phyloP scores from a whole-genome alignment of 805 yeast genomes.

The Lipomyces chichibuensis region DNA sequence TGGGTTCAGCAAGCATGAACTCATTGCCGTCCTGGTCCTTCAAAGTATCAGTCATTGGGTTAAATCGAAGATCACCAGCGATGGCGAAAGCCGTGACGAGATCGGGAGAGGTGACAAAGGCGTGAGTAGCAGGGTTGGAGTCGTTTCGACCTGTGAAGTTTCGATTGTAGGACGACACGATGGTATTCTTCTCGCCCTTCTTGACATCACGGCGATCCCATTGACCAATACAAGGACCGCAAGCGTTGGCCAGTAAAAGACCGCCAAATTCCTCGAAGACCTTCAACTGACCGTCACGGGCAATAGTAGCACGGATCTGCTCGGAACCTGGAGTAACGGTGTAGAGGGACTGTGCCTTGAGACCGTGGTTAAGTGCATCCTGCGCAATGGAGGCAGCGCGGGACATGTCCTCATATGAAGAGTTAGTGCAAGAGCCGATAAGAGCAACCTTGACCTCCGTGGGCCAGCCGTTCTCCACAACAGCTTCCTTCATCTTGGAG shows the following conservation, averaged over 20 bases:
- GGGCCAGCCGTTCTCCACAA: conserved; percentile 83
- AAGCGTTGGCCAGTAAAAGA: conserved; percentile 90
- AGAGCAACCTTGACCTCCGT: conserved; percentile 83
- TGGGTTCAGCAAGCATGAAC: conserved; percentile 76
- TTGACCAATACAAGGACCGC: conserved; percentile 99
- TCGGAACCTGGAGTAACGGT: conserved; percentile 98
- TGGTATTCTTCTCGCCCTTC: conserved; percentile 74
- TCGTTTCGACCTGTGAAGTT: conserved; percentile 97
- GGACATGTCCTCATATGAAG: conserved; percentile 97
- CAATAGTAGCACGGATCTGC: conserved; percentile 95
- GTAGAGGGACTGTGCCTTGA: conserved; percentile 87
- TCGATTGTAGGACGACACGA: conserved; percentile 96
- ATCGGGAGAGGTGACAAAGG: conserved; percentile 98
- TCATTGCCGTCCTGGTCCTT: conserved; percentile 65
- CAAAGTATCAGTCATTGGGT: conserved; percentile 87
- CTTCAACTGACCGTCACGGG: conserved; percentile 86
- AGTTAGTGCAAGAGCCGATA: conserved; percentile 98
- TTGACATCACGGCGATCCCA: conserved; percentile 80
- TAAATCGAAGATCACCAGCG: conserved; percentile 88
- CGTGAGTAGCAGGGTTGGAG: conserved; percentile 97
- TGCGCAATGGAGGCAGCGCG: conserved; percentile 88
- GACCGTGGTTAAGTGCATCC: conserved; percentile 84
- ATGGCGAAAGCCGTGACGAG: conserved; percentile 96
- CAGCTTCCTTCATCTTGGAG: conserved; percentile 73
- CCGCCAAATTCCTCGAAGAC: conserved; percentile 88